Base-by-base conservation (phyloP, 768 basidiomycete genomes). In the Suillus paluster region DNA sequence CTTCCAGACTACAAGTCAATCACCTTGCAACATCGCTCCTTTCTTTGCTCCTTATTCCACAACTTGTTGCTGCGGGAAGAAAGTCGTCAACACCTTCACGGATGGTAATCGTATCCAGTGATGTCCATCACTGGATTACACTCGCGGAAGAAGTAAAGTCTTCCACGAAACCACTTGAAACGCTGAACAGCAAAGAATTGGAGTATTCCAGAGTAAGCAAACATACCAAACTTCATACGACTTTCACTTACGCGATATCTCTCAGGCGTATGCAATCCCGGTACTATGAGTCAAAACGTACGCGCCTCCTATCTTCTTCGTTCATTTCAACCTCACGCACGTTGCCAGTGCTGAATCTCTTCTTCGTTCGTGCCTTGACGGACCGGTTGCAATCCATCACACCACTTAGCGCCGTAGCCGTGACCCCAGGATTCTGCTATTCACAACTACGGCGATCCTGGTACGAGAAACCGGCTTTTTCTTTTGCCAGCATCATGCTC, bases 1-100 rank as follows among this genome's bases (percentile, higher is more conserved):
- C 19, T 0, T 2, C 5, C 61, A 78, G 77, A 1, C 59, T 81
- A 12, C 78, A 80, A 58, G 71, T 77, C 23, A 80, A 80, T 57
- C 62, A 74, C 44, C 64, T 80, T 8, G 54, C 68, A 8, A 78
- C 77, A 0, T 64, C 72, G 0, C 64, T 79, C n/a, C 56, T 74
- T 7, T 71, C 72, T 0, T 58, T 80, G 8, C 61, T 76, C 1
- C 66, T 81, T 0, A 62, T 81, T 0, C 79, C 78, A 3, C 57
- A 52, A 4, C 61, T 79, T 5, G 38, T 69, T 4, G 63, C 68
- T 23, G 72, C 78, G 0, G 73, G 70, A 1, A 64, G 58, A 19
- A 64, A 67, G 8, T 68, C 71, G 2, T 55, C 70, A 5, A 66
- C 46, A 54, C 65, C 68, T 1, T 66, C 68, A 2, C 65, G 75